phyloP scores from a whole-genome alignment of 2,329 filamentous ascomycete genomes.

The Monosporascus ibericus region DNA sequence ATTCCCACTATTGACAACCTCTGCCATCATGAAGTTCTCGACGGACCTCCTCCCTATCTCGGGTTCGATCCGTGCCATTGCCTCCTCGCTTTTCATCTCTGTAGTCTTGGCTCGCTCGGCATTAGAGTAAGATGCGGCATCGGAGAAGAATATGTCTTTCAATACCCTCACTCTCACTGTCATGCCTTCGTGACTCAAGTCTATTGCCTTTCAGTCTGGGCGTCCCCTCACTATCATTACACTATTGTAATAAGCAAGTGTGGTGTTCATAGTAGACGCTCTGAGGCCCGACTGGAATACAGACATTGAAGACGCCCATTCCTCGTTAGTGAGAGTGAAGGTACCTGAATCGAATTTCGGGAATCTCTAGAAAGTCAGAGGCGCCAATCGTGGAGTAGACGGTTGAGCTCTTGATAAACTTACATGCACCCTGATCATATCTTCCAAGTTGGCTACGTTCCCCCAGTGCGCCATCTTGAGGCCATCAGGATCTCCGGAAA shows the following conservation, averaged over 20 bases:
- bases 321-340: not conserved
- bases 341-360: not conserved
- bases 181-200: not conserved
- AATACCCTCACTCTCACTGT: not conserved
- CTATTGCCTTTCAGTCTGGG: not conserved
- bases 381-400: not conserved
- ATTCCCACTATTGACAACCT: not conserved
- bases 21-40: conserved; percentile 1
- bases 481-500: not conserved
- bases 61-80: not conserved
- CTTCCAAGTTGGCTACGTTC: not conserved
- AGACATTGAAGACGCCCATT: not conserved
- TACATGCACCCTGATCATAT: not conserved
- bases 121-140: not conserved
- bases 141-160: not conserved
- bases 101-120: not conserved
- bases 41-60: not conserved
- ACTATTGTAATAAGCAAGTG: not conserved
- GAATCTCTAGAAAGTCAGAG: not conserved
- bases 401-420: not conserved
- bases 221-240: not conserved
- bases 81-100: not conserved
- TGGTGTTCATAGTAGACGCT: not conserved
- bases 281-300: not conserved
- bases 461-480: not conserved